phyloP scores from a whole-genome alignment of 352 stramenopile genomes.

The Phytopythium cucurbitacearum region DNA sequence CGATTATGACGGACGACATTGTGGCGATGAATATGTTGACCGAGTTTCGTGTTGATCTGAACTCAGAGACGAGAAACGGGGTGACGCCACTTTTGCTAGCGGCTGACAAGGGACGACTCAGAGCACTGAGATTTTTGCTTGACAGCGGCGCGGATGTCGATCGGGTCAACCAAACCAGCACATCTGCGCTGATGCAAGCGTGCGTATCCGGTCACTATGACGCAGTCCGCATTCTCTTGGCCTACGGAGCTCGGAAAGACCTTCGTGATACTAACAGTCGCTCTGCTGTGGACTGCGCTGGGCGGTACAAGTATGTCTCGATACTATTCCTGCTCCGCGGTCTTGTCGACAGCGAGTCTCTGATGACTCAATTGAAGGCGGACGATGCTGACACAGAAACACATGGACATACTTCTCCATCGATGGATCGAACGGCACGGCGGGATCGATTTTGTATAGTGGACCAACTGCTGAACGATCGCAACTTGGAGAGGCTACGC shows the following conservation, averaged over 20 bases:
- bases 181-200: constrained; percentile 49
- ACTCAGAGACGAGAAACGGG: constrained; percentile 26
- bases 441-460: constrained; percentile 19
- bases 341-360: constrained; percentile 9
- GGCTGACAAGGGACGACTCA: constrained; percentile 41
- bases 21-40: constrained; percentile 41
- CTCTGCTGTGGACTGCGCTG: constrained; percentile 34
- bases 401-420: constrained; percentile 9
- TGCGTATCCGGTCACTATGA: constrained; percentile 34
- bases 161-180: constrained; percentile 14
- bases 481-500: constrained; percentile 23
- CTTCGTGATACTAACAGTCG: constrained; percentile 16
- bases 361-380: constrained; percentile 32
- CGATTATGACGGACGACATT: constrained; percentile 37
- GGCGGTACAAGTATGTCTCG: constrained; percentile 13
- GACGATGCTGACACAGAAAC: constrained; percentile 33
- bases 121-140: constrained; percentile 34
- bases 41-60: constrained; percentile 36
- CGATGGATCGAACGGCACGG: constrained; percentile 10
- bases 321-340: constrained; percentile 31
- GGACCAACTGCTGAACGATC: constrained; percentile 28
- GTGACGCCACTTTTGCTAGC: constrained; percentile 38
- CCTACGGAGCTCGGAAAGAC: constrained; percentile 28
- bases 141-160: constrained; percentile 32
- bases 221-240: constrained; percentile 31